phyloP scores from a whole-genome alignment of 148 eudicot species.

The Rhododendron vialii region DNA sequence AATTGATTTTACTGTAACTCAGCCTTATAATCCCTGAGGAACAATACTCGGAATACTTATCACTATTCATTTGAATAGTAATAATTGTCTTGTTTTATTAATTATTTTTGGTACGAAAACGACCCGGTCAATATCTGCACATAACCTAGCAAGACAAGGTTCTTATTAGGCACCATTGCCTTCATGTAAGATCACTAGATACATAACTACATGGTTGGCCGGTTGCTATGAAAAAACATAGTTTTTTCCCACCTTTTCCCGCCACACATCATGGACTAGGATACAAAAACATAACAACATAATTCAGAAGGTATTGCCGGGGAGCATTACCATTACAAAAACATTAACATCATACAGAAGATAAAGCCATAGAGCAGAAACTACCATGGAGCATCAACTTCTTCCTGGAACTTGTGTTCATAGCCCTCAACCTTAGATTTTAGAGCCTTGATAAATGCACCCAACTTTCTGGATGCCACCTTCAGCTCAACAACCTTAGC shows the following conservation, averaged over 20 bases:
- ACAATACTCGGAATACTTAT: too few species aligned
- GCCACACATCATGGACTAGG: too few species aligned
- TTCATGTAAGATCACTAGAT: background rate
- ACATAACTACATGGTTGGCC: background rate
- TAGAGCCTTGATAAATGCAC: constrained; percentile 27
- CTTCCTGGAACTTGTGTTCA: constrained; percentile 38
- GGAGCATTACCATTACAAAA: background rate
- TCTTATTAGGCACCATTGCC: background rate
- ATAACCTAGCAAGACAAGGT: background rate
- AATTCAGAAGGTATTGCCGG: background rate
- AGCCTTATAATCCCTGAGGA: too few species aligned
- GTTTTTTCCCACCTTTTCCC: background rate
- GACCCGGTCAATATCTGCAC: background rate
- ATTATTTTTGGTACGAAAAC: too few species aligned
- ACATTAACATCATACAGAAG: background rate
- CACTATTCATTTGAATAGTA: too few species aligned
- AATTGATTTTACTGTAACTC: too few species aligned
- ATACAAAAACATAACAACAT: background rate
- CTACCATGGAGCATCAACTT: constrained; percentile 51
- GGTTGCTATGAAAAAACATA: background rate
- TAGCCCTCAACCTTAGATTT: constrained; percentile 34
- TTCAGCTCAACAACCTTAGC: constrained; percentile 33
- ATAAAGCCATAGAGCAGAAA: background rate
- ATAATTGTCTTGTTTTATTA: too few species aligned
- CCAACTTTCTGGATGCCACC: constrained; percentile 26